Conservation (phyloP, 129 eudicot genomes). For the Helichrysum umbraculigerum region DNA sequence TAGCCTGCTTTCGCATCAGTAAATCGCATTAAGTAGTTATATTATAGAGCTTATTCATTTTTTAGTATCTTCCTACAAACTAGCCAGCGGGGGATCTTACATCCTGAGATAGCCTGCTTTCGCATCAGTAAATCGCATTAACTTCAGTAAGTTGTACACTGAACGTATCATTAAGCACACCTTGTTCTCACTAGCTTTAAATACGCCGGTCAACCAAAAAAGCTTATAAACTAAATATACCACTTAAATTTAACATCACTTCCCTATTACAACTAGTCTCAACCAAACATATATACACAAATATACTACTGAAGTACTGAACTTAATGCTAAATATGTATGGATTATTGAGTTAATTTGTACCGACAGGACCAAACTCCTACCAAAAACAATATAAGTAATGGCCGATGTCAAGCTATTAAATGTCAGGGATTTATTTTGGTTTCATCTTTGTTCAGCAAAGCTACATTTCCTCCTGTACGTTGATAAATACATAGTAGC, state of each 20-base stretch:
- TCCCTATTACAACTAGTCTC: neutral
- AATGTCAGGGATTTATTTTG: constrained; percentile 13
- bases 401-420: neutral
- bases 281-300: neutral
- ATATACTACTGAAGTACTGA: constrained; percentile 3
- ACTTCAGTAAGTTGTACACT: neutral
- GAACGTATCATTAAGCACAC: neutral
- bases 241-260: neutral
- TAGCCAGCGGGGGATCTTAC: neutral
- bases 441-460: constrained; percentile 13
- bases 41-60: no score
- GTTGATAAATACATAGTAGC: constrained; percentile 33
- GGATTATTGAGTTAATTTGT: constrained; percentile 27
- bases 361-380: constrained; percentile 25
- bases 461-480: constrained; percentile 39
- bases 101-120: neutral
- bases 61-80: no score
- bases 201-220: neutral
- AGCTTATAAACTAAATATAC: neutral
- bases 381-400: constrained; percentile 26
- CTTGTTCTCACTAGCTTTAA: neutral
- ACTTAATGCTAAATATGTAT: constrained; percentile 10
- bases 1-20: no score
- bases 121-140: neutral
- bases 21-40: no score